phyloP scores from a whole-genome alignment of 2,329 filamentous ascomycete species.

The Colletotrichum sp. region DNA sequence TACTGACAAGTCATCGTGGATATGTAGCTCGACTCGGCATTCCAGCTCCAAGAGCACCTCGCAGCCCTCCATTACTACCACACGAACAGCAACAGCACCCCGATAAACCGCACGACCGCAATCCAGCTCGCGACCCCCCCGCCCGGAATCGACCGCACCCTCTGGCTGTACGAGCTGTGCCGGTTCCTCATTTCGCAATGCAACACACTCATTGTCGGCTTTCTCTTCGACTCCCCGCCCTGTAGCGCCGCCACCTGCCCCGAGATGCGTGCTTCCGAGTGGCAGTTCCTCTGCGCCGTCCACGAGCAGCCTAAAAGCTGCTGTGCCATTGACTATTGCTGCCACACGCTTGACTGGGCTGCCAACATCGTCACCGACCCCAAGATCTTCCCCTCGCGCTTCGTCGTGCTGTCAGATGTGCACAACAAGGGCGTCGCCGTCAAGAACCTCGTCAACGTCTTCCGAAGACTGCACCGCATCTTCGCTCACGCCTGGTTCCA shows the following conservation, averaged over 20 bases:
- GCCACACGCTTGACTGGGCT: slow-evolving; percentile 97
- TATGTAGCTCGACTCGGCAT: slow-evolving; percentile 88
- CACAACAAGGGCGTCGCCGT: slow-evolving; percentile 69
- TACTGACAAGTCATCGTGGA: neutral
- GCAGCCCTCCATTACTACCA: slow-evolving; percentile 88
- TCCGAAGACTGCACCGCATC: slow-evolving; percentile 91
- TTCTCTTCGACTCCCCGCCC: slow-evolving; percentile 88
- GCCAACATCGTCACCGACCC: slow-evolving; percentile 92
- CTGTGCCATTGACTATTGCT: slow-evolving; percentile 99
- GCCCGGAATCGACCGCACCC: slow-evolving; percentile 78
- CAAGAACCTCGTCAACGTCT: slow-evolving; percentile 92
- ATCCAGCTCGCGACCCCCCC: slow-evolving; percentile 80
- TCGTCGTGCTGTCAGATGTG: slow-evolving; percentile 61
- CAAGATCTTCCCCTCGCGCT: slow-evolving; percentile 91
- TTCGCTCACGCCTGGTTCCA: slow-evolving; percentile 99
- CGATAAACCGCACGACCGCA: slow-evolving; percentile 79
- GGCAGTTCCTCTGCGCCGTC: slow-evolving; percentile 98
- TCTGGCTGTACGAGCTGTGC: slow-evolving; percentile 98
- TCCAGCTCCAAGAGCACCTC: slow-evolving; percentile 96
- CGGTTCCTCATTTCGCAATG: slow-evolving; percentile 95
- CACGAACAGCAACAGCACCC: slow-evolving; percentile 69
- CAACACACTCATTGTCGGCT: slow-evolving; percentile 89
- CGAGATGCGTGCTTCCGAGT: slow-evolving; percentile 98
- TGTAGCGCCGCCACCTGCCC: slow-evolving; percentile 91
- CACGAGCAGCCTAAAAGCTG: slow-evolving; percentile 97